phyloP scores from a whole-genome alignment of 345 rosid genomes.

The Cardamine resedifolia region DNA sequence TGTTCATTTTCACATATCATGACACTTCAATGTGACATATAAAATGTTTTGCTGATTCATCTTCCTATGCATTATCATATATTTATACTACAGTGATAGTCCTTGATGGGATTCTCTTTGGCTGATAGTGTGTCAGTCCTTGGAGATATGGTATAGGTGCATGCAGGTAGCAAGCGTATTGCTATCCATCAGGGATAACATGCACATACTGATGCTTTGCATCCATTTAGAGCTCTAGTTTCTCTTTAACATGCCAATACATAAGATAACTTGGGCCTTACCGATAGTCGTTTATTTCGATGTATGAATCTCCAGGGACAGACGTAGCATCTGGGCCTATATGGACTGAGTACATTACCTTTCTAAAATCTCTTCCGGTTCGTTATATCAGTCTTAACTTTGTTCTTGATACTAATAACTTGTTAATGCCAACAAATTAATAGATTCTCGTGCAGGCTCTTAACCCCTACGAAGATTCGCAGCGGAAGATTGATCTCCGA shows the following conservation, averaged over 20 bases:
- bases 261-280: neutral
- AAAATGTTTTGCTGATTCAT: neutral
- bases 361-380: constrained; percentile 80
- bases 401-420: neutral
- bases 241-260: constrained; percentile 5
- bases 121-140: constrained; percentile 16
- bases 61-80: constrained; percentile 14
- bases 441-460: constrained; percentile 54
- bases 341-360: constrained; percentile 89
- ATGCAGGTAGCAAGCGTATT: neutral
- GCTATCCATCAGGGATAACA: constrained; percentile 21
- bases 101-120: neutral
- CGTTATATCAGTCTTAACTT: constrained; percentile 41
- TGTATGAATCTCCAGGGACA: constrained; percentile 59
- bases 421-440: neutral
- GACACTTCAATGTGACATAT: constrained; percentile 4
- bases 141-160: neutral
- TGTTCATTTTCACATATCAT: constrained; percentile 9
- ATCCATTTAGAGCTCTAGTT: constrained; percentile 15
- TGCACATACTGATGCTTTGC: neutral
- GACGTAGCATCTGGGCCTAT: constrained; percentile 92
- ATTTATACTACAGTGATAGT: neutral
- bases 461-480: constrained; percentile 75
- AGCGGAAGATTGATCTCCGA: constrained; percentile 71
- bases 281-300: constrained; percentile 29